phyloP scores from a whole-genome alignment of 2,329 filamentous ascomycete species.

The Phaeosphaeriaceae sp. region DNA sequence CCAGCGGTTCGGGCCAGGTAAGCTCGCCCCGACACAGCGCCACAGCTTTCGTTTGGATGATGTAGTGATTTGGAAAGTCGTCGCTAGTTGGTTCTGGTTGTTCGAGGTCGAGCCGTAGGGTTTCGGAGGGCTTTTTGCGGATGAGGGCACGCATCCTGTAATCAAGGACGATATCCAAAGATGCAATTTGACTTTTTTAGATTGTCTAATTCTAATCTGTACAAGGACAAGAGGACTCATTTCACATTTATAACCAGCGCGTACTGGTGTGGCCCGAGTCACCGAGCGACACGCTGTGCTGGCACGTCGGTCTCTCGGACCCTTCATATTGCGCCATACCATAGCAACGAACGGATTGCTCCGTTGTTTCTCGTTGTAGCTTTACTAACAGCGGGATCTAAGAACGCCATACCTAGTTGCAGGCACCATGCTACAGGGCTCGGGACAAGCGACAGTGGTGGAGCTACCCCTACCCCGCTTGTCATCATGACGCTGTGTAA shows the following conservation, averaged over 20 bases:
- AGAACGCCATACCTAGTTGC: neutral
- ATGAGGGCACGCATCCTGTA: slow-evolving; percentile 28
- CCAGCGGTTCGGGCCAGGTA: slow-evolving; percentile 50
- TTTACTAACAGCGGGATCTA: neutral
- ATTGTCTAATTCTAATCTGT: too few relatives aligned
- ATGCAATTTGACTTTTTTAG: too few relatives aligned
- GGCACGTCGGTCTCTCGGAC: neutral
- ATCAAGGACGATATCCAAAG: neutral
- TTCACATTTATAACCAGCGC: too few relatives aligned
- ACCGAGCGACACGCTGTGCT: neutral
- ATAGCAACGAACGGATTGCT: neutral
- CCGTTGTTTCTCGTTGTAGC: neutral
- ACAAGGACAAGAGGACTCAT: too few relatives aligned
- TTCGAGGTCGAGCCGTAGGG: slow-evolving; percentile 21
- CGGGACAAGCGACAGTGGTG: neutral
- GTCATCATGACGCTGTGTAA: slow-evolving; percentile 2
- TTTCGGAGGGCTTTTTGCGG: slow-evolving; percentile 17
- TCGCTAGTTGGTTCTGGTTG: slow-evolving; percentile 32
- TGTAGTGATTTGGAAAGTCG: slow-evolving; percentile 29
- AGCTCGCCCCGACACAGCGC: slow-evolving; percentile 55
- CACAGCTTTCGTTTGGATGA: slow-evolving; percentile 51
- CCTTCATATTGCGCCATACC: neutral
- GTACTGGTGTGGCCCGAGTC: neutral
- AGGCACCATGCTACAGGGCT: neutral
- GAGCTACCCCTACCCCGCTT: slow-evolving; percentile 2